These are phyloP conservation scores for Psidium guajava DNA, from an alignment of 345 rosid species.

Conservation along the genomic window DNA sequence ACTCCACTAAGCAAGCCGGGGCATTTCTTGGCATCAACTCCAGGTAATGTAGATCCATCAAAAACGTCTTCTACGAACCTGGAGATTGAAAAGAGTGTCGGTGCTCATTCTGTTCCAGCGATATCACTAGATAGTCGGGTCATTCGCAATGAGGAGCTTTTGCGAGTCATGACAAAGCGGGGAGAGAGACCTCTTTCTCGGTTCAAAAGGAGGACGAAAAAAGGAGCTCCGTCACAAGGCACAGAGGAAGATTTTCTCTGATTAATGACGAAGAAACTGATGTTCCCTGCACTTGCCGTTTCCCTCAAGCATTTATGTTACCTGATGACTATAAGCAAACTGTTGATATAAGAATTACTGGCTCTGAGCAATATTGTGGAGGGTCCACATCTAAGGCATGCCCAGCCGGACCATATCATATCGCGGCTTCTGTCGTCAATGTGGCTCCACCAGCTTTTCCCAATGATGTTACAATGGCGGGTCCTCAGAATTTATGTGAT, in stretches of 20 bases:
- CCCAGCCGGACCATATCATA: too few species aligned
- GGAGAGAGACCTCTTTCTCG: too few species aligned
- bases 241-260: too few species aligned
- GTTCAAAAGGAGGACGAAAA: too few species aligned
- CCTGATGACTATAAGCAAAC: neutral
- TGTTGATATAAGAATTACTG: neutral
- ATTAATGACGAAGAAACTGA: too few species aligned
- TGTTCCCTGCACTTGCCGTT: neutral
- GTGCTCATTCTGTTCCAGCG: conserved; percentile 29
- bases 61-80: conserved; percentile 26
- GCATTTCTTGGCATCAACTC: conserved; percentile 31
- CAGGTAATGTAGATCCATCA: conserved; percentile 24
- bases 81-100: conserved; percentile 22
- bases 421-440: too few species aligned
- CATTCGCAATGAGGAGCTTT: conserved; percentile 35
- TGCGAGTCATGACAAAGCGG: conserved; percentile 56
- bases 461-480: too few species aligned
- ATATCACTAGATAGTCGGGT: conserved; percentile 35
- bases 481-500: too few species aligned
- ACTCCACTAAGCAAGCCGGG: conserved; percentile 52
- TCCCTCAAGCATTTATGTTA: neutral
- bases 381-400: too few species aligned
- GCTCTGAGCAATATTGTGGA: neutral
- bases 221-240: too few species aligned
- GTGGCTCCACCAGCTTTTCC: too few species aligned